phyloP scores from a whole-genome alignment of 805 yeast genomes.

The Schizosaccharomyces osmophilus region DNA sequence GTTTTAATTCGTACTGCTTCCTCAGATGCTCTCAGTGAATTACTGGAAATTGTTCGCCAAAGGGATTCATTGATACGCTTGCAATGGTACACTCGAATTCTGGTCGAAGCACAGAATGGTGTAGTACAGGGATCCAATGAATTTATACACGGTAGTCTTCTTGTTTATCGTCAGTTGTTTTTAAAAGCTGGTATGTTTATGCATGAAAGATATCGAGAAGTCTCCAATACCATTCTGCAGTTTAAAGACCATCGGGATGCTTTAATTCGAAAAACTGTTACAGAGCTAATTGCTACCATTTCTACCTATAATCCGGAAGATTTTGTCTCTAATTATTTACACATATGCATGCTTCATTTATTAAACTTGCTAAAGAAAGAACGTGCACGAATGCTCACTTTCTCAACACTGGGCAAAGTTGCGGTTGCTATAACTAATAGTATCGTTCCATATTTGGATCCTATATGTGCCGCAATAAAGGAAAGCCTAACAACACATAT shows the following conservation, averaged over 20 bases:
- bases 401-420: slow-evolving; percentile 63
- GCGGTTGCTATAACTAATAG: slow-evolving; percentile 54
- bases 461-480: slow-evolving; percentile 57
- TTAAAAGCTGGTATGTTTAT: slow-evolving; percentile 48
- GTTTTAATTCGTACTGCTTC: slow-evolving; percentile 57
- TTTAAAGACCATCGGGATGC: slow-evolving; percentile 57
- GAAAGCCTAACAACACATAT: slow-evolving; percentile 47
- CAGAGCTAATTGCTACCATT: slow-evolving; percentile 55
- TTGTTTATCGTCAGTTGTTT: slow-evolving; percentile 60
- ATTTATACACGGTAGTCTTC: slow-evolving; percentile 61
- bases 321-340: slow-evolving; percentile 62
- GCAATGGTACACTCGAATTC: slow-evolving; percentile 49
- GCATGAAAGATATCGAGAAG: slow-evolving; percentile 44
- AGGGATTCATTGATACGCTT: slow-evolving; percentile 48
- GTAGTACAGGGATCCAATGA: slow-evolving; percentile 29
- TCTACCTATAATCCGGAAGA: slow-evolving; percentile 53
- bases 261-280: slow-evolving; percentile 61
- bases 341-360: slow-evolving; percentile 51
- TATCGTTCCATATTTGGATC: slow-evolving; percentile 69
- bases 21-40: slow-evolving; percentile 52
- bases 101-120: slow-evolving; percentile 42
- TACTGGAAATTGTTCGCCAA: slow-evolving; percentile 54
- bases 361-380: slow-evolving; percentile 52
- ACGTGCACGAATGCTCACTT: slow-evolving; percentile 51
- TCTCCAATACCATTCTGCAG: slow-evolving; percentile 46